Evolutionary conservation across 148 eudicot species (phyloP), one percentile per base, ranked within the genome.

Genomic region (Spergularia marina): DNA sequence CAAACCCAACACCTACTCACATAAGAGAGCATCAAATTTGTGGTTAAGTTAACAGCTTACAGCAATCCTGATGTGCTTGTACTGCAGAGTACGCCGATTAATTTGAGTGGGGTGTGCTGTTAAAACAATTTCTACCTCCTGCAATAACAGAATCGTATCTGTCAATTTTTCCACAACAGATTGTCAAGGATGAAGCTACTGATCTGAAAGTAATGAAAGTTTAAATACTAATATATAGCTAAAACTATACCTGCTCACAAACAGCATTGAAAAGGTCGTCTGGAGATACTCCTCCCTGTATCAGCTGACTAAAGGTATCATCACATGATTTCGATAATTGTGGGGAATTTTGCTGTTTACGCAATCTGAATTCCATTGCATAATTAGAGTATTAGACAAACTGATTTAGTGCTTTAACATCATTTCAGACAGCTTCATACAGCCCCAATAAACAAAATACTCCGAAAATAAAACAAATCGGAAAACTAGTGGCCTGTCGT

Each of bases 21-120:
- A 72, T 71, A 54, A 23, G 74, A 79, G 20, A 73, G 56, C 44
- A 30, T 41, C 47, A 12, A 39, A 57, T 6, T n/a, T n/a, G 4
- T 13, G 51, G 12, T 64, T 30, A 47, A 16, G 49, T 18, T 34
- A 70, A 44, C 49, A 66, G 70, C 91, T 76, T 88, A 93, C 98
- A 25, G 97, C 89, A 78, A 93, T 84, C 81, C 94, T 84, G 20
- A 90, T 89, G 84, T 91, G 94, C 80, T 93, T 93, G 71, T 91
- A 91, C 76, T 93, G 98, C 73, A 93, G 78, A 23, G 97, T 93
- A 49, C 97, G 92, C 23, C 97, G 82, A 75, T 93, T 93, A 65
- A 93, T 93, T 74, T 93, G 97, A 8, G 98, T 93, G 63, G 98
- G 98, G 81, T 93, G 98, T 74, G 98, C 97, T 54, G 98, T 93